These are phyloP conservation scores for Talaromyces ruber DNA, from an alignment of 495 filamentous ascomycete genomes.

Conservation along the genomic window DNA sequence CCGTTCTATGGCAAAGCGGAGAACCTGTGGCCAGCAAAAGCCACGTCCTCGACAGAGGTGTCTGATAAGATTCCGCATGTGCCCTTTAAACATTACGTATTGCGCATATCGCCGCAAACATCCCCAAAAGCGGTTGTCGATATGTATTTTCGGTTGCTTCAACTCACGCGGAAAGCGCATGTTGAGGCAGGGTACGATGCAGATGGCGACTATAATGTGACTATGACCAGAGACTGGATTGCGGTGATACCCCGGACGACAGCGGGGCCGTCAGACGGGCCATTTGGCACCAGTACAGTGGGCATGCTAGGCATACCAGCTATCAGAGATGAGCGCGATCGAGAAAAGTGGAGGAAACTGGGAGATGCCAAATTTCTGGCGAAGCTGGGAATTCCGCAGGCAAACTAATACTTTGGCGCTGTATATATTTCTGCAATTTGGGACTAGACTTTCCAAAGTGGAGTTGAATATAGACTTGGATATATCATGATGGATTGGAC, in stretches of 20 bases:
- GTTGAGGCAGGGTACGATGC: constrained; percentile 5
- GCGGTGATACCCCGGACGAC: constrained; percentile 10
- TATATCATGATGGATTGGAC: not conserved
- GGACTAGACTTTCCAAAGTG: not conserved
- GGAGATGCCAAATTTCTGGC: constrained; percentile 6
- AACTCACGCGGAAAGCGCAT: constrained; percentile 5
- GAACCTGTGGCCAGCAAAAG: constrained; percentile 3
- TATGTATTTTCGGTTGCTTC: constrained; percentile 8
- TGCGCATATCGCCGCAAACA: constrained; percentile 3
- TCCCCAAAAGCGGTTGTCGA: not conserved
- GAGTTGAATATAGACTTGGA: not conserved
- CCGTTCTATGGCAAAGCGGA: constrained; percentile 3
- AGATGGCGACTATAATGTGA: constrained; percentile 11
- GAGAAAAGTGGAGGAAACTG: constrained; percentile 4
- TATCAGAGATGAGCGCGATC: not conserved
- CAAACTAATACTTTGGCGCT: not conserved
- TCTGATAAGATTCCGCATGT: constrained; percentile 3
- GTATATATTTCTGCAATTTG: not conserved
- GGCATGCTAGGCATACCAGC: constrained; percentile 8
- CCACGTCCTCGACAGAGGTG: constrained; percentile 7
- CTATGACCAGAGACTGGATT: constrained; percentile 12
- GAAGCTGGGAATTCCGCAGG: constrained; percentile 3
- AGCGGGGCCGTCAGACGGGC: constrained; percentile 1
- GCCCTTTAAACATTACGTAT: constrained; percentile 11
- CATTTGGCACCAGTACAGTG: constrained; percentile 11